Percentiles rank a stretch among this genome's conserved stretches.
These are phyloP conservation scores for Lachancea cidri DNA, from an alignment of 805 yeast species.

Conservation along the genomic window DNA sequence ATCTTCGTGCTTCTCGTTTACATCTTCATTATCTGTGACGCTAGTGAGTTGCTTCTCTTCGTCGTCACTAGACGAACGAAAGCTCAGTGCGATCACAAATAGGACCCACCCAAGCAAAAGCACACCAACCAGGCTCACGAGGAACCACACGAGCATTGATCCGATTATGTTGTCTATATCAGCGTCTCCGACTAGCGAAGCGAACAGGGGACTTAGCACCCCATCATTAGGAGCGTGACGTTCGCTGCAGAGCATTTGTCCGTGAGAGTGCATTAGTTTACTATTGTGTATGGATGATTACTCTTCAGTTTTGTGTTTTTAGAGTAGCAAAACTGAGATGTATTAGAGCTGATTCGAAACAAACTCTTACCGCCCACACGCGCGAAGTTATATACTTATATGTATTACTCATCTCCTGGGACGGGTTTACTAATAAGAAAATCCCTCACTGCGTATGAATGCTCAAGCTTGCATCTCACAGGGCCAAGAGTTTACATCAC, in stretches of 20 bases:
- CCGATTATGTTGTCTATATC: constrained; percentile 7
- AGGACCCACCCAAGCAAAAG: constrained; percentile 5
- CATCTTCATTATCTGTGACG: too few relatives aligned
- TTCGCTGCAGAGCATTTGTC: constrained; percentile 6
- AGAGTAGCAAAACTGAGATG: too few relatives aligned
- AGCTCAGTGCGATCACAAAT: constrained; percentile 2
- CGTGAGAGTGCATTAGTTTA: background rate
- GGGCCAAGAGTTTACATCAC: background rate
- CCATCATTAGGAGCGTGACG: constrained; percentile 6
- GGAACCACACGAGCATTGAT: constrained; percentile 8
- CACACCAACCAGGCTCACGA: constrained; percentile 8
- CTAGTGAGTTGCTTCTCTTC: constrained; percentile 4
- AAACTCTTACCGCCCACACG: background rate
- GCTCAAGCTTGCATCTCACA: too few relatives aligned
- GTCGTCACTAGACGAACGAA: constrained; percentile 2
- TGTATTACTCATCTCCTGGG: too few relatives aligned
- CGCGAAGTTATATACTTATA: background rate
- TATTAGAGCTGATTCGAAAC: background rate
- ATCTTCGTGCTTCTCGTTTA: too few relatives aligned
- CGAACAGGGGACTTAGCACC: constrained; percentile 3
- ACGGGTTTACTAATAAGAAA: background rate
- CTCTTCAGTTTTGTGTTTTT: too few relatives aligned
- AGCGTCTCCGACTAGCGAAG: constrained; percentile 2
- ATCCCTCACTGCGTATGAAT: too few relatives aligned
- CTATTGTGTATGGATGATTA: too few relatives aligned